phyloP scores from a whole-genome alignment of 1,284 basidiomycete species.

The Phenoliferia sp. region DNA sequence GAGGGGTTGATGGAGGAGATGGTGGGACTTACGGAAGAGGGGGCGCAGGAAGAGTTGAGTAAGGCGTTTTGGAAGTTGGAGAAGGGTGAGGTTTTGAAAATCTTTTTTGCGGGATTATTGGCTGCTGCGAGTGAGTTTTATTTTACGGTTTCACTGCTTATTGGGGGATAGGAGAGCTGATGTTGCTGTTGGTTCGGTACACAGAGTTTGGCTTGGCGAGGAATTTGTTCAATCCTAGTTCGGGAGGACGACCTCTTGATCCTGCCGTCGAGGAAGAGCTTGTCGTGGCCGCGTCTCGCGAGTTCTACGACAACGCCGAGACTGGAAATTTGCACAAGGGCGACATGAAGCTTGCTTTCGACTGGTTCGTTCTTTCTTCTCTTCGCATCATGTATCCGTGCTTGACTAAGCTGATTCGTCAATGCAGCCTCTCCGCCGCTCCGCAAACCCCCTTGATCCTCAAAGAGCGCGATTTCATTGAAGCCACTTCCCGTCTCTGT shows the following conservation, averaged over 20 bases:
- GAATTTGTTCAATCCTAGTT: slow-evolving; percentile 56
- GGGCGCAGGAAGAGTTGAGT: slow-evolving; percentile 49
- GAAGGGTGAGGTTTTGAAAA: slow-evolving; percentile 62
- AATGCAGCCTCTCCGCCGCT: slow-evolving; percentile 65
- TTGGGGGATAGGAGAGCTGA: too few relatives aligned
- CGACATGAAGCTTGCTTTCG: slow-evolving; percentile 91
- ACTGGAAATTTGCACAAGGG: slow-evolving; percentile 85
- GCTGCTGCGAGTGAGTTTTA: slow-evolving; percentile 74
- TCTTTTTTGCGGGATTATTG: slow-evolving; percentile 77
- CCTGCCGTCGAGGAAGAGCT: slow-evolving; percentile 62
- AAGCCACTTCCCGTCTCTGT: slow-evolving; percentile 80
- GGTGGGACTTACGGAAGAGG: slow-evolving; percentile 65
- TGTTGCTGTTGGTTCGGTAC: background rate
- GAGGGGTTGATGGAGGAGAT: slow-evolving; percentile 80
- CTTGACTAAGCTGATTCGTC: background rate
- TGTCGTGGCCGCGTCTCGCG: slow-evolving; percentile 70
- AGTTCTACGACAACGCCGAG: slow-evolving; percentile 88
- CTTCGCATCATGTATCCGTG: background rate
- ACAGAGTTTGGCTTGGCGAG: slow-evolving; percentile 75
- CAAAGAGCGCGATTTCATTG: slow-evolving; percentile 82
- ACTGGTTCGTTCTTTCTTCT: slow-evolving; percentile 57
- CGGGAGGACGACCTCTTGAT: slow-evolving; percentile 48
- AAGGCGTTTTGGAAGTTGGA: slow-evolving; percentile 71
- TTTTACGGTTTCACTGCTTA: background rate
- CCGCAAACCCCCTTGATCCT: slow-evolving; percentile 57